Percentiles rank a stretch among this genome's conserved stretches.
phyloP scores from a whole-genome alignment of 352 stramenopile genomes.

The Thalassiosira hispida region DNA sequence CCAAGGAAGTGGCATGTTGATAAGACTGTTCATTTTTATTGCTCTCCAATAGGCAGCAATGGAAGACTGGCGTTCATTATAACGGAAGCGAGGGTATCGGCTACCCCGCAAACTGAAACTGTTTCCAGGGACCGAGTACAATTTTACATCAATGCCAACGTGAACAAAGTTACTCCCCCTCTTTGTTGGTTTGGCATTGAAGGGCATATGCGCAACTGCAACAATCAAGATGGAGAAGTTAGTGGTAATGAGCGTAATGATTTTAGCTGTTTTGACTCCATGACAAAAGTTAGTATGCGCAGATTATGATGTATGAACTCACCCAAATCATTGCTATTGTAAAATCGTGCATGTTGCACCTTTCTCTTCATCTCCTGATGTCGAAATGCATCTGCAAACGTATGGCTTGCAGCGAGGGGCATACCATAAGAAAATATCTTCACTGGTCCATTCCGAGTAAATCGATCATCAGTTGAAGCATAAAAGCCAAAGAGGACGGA shows the following conservation, averaged over 20 bases:
- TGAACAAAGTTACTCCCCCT: conserved; percentile 55
- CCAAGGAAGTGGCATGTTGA: conserved; percentile 59
- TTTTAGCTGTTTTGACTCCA: not conserved
- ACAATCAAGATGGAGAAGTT: not conserved
- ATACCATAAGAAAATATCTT: conserved; percentile 73
- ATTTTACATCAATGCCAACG: conserved; percentile 58
- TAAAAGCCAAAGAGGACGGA: conserved; percentile 70
- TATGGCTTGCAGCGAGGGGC: conserved; percentile 59
- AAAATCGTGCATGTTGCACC: conserved; percentile 66
- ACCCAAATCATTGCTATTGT: conserved; percentile 65
- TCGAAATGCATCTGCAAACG: conserved; percentile 63
- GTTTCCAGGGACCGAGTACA: conserved; percentile 39
- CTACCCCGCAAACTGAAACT: conserved; percentile 25
- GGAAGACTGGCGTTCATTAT: conserved; percentile 37
- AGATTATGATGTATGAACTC: conserved; percentile 22
- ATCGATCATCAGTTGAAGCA: conserved; percentile 70
- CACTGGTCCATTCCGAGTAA: conserved; percentile 76
- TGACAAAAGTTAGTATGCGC: not conserved
- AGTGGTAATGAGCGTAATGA: not conserved
- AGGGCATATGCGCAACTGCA: conserved; percentile 52
- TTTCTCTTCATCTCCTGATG: conserved; percentile 68
- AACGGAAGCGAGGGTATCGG: conserved; percentile 43
- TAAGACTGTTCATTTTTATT: conserved; percentile 49
- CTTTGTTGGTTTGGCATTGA: conserved; percentile 51
- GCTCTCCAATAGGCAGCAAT: conserved; percentile 47